Conservation (phyloP, 352 stramenopile genomes). For the Globisporangium nodosum region DNA sequence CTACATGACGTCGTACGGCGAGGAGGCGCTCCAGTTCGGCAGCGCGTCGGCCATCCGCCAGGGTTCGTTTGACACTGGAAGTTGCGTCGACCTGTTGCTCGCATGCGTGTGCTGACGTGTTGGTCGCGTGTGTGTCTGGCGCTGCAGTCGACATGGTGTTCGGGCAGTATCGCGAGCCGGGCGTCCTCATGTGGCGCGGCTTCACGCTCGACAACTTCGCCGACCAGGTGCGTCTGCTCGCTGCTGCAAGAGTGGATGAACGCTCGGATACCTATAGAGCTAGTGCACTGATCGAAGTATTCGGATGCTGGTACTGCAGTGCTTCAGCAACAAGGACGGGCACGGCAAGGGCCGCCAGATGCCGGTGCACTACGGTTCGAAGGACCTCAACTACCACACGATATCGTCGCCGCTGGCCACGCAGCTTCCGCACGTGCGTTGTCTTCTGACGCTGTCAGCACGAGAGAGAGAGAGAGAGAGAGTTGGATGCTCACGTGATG, state of each 20-base stretch:
- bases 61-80: slow-evolving; percentile 9
- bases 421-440: slow-evolving; percentile 90
- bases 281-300: neutral
- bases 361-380: slow-evolving; percentile 97
- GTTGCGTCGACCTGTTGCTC: too few relatives aligned
- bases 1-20: slow-evolving; percentile 93
- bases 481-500: neutral
- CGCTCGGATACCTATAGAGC: neutral
- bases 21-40: slow-evolving; percentile 96
- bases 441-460: neutral
- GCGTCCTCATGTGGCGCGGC: slow-evolving; percentile 97
- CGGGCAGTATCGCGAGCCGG: slow-evolving; percentile 97
- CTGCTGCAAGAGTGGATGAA: neutral
- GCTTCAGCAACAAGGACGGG: slow-evolving; percentile 95
- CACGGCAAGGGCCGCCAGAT: slow-evolving; percentile 96
- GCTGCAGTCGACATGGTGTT: slow-evolving; percentile 90
- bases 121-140: neutral
- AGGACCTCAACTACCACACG: slow-evolving; percentile 95
- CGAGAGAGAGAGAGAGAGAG: neutral
- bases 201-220: slow-evolving; percentile 97
- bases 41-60: slow-evolving; percentile 87
- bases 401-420: slow-evolving; percentile 97
- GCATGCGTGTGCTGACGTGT: neutral
- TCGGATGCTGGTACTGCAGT: slow-evolving; percentile 28
- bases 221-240: slow-evolving; percentile 68